These are phyloP conservation scores for Picea abies DNA, from an alignment of 83 land plant species.

Conservation along the genomic window DNA sequence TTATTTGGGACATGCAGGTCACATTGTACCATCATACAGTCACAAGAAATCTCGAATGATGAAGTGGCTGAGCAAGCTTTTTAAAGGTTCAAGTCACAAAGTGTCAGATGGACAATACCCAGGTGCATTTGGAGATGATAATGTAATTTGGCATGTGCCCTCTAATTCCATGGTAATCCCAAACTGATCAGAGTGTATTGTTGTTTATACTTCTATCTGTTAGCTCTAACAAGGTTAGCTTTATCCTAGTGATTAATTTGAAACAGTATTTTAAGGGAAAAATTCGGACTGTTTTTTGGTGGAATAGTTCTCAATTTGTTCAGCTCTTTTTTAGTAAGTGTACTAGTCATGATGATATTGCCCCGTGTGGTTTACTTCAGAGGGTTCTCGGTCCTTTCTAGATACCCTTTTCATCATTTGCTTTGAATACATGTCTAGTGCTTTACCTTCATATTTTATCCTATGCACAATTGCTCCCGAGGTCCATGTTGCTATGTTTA, in stretches of 20 bases:
- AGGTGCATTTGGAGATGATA: background rate
- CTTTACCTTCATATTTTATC: no score
- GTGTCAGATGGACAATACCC: background rate
- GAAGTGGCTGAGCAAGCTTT: conserved; percentile 15
- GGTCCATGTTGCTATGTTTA: no score
- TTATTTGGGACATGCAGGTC: background rate
- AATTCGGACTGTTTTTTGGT: background rate
- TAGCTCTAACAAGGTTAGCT: background rate
- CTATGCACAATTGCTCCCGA: no score
- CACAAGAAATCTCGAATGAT: conserved; percentile 12
- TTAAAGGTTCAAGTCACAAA: conserved; percentile 8
- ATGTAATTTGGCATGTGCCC: conserved; percentile 11
- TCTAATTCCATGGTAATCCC: background rate
- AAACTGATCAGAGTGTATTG: background rate
- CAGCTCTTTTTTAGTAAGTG: background rate
- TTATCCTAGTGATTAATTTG: background rate
- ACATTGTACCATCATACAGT: background rate
- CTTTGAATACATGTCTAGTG: background rate
- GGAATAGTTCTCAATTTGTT: background rate
- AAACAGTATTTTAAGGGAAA: background rate
- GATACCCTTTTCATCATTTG: background rate
- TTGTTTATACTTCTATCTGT: background rate
- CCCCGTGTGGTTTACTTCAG: background rate
- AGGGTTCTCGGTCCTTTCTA: background rate
- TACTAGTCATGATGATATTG: background rate